Percentiles rank a stretch among this genome's conserved stretches.
Conservation (phyloP, 768 basidiomycete species). For the Tricholoma hemisulphureum region DNA sequence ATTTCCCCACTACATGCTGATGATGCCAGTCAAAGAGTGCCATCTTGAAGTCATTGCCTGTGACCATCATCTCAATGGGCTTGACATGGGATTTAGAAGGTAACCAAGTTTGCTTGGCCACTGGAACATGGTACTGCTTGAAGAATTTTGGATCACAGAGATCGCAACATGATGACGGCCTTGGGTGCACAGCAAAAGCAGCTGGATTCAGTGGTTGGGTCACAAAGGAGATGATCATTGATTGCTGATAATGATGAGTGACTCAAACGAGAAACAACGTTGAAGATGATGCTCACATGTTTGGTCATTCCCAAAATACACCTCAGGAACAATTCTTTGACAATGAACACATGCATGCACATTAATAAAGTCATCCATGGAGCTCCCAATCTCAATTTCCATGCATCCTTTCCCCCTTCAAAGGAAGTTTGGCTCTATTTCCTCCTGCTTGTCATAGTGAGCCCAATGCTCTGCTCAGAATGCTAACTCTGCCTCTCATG, state of each 20-base stretch:
- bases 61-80: background rate
- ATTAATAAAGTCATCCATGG: constrained; percentile 12
- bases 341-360: background rate
- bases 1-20: background rate
- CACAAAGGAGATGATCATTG: constrained; percentile 6
- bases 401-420: no score
- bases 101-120: background rate
- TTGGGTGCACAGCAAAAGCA: constrained; percentile 7
- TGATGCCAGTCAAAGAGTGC: constrained; percentile 6
- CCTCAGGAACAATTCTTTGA: background rate
- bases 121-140: constrained; percentile 1
- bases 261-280: no score
- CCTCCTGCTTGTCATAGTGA: background rate
- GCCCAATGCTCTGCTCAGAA: background rate
- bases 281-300: no score
- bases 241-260: background rate
- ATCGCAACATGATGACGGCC: constrained; percentile 7
- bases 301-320: constrained; percentile 8
- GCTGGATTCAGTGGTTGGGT: background rate
- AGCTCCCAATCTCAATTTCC: background rate
- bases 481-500: background rate
- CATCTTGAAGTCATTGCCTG: background rate
- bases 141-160: constrained; percentile 8
- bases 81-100: background rate
- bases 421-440: no score